Base-by-base conservation (phyloP, 257 asterid genomes). In the Scutellaria baicalensis region DNA sequence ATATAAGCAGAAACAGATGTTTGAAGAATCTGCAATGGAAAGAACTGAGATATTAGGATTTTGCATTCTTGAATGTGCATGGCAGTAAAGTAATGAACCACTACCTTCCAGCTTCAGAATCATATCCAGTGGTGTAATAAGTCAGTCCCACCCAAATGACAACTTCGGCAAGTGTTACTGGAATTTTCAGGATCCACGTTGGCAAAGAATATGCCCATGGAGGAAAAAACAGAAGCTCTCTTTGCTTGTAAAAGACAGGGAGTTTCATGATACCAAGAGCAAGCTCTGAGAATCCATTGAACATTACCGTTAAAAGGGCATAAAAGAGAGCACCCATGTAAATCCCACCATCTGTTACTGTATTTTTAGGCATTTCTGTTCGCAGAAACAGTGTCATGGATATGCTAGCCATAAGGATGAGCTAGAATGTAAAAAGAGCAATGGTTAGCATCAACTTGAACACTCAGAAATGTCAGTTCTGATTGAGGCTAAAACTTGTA, bases 141-240 rank as follows among this genome's bases (percentile, higher is more conserved):
- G 91, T 87, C 62, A 83, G n/a, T 14, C 18, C 47, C 20, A 78
- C 84, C 87, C 87, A 87, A 69, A 83, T 18, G 31, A 55, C 64
- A 17, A 72, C 90, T 59, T 87, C 94, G 2, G 69, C 45, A n/a
- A 90, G 72, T 40, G 93, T 70, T 76, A 90, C 45, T 0, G 95
- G 92, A 14, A 89, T 81, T 67, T 82, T 85, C 69, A 90, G 89
- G 70, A 90, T 70, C 91, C 92, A 90, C 6, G 82, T 6, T 12
- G 96, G 96, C 61, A 90, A 43, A 76, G 96, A 82, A 70, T 85
- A 88, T 1, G 91, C 90, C 96, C 95, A 88, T 1, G 96, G 75
- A 57, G 96, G 95, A 31, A 81, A 88, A 76, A 90, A 90, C 6
- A 85, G 81, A 42, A 88, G 89, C 77, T 90, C 96, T 17, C 96